Evolutionary conservation across 495 filamentous ascomycete species (phyloP), one percentile per base, ranked within the genome.

Genomic region (Podospora pseudocomata): DNA sequence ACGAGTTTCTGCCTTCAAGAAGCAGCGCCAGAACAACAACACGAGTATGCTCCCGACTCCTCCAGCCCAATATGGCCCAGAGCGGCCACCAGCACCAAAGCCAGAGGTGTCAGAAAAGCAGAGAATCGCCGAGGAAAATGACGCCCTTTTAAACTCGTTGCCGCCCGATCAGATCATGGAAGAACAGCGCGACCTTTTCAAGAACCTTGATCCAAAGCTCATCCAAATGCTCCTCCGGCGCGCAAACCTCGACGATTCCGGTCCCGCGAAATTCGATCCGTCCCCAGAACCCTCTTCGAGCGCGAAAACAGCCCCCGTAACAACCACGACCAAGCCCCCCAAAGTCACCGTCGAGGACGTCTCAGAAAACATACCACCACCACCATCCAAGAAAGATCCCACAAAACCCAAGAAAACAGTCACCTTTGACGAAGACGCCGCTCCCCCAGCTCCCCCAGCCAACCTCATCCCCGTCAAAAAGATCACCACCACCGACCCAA

Each of bases 121-220:
- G 59, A 77, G 80, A 1, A 97, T 99, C 71, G 90, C 91, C 73
- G 84, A 90, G 73, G 92, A 98, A 72, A 99, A 98, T 75, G 84
- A 81, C 19, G 86, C 88, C 65, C 84, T 86, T 60, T 73, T 99
- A 58, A 89, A 89, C 9, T 80, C 83, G 13, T 97, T 99, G 95
- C 92, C 92, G 23, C 78, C 86, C 0, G 83, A 87, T 39, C 90
- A 97, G 76, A 97, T 98, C 60, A 86, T 90, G 70, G 79, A 87
- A 56, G 92, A 94, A 67, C 85, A 87, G 39, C 82, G 86, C 61
- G 94, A 98, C 32, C 76, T 99, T 2, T 82, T 94, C 72, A 82
- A 77, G 34, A 83, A 83, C 3, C 78, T 98, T 65, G 86, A 89
- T 68, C 88, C 92, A 1, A 84, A 83, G 0, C 77, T 97, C 16